phyloP scores from a whole-genome alignment of 139 green algal species.

The Chlorella vulgaris region DNA sequence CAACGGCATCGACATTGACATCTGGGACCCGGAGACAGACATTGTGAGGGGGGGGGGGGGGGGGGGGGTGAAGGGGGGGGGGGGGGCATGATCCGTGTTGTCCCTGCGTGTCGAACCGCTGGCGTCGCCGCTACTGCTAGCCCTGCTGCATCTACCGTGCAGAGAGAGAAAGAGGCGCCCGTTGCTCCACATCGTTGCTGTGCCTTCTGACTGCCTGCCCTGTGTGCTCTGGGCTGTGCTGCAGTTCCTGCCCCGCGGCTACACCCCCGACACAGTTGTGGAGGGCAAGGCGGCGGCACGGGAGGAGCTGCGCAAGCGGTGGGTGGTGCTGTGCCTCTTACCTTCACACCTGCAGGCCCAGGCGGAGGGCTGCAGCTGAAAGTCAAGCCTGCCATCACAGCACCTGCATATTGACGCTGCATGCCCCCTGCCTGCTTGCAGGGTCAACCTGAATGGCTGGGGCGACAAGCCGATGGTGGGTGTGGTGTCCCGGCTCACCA shows the following conservation, averaged over 20 bases:
- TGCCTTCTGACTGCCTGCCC: neutral
- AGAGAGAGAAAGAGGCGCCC: neutral
- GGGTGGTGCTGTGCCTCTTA: neutral
- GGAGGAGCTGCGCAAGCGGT: constrained; percentile 62
- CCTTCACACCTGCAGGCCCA: neutral
- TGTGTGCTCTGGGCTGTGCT: neutral
- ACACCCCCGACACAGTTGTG: constrained; percentile 43
- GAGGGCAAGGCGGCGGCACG: constrained; percentile 74
- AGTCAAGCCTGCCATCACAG: neutral
- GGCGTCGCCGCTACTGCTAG: too few relatives aligned
- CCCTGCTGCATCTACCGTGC: neutral
- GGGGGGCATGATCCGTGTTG: neutral
- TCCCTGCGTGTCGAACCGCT: neutral
- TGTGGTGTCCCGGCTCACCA: constrained; percentile 82
- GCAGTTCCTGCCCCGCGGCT: constrained; percentile 79
- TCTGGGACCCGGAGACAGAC: constrained; percentile 94
- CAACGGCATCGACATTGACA: constrained; percentile 90
- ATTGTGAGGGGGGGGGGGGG: neutral
- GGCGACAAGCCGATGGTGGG: constrained; percentile 80
- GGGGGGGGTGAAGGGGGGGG: neutral
- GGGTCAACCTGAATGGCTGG: constrained; percentile 64
- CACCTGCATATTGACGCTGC: neutral
- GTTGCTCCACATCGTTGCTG: neutral
- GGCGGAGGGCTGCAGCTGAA: neutral
- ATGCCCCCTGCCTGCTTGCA: neutral